Evolutionary conservation across 805 yeast species (phyloP), one percentile per base, ranked within the genome.

Genomic region (Saccharomycopsis vini): DNA sequence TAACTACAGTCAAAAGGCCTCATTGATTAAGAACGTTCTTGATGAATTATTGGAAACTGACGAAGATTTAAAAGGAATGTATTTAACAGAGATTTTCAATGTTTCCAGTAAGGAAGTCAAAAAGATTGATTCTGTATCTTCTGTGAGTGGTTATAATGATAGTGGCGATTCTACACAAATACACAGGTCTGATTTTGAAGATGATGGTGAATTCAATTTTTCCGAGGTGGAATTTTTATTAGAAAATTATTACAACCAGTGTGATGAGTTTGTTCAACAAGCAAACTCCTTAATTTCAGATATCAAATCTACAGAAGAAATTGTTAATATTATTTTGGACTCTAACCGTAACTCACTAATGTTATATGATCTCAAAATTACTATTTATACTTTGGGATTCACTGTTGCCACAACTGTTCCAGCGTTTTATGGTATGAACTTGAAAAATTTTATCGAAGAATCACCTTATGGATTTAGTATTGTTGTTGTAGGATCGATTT

Each of bases 341-440:
- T 82, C 97, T 1, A 90, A 92, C 61, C 74, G 99, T 61, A 92
- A 92, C 61, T 87, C 90, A 52, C 69, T 92, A 48, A 88, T 92
- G 96, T 60, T 88, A 23, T 66, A 92, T 32, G 95, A 95, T 3
- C 67, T 92, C 45, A 72, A 82, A 53, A 86, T 87, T 59, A 80
- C 92, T 40, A 78, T 87, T 21, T 92, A 95, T 0, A 69, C 94
- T 45, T 64, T 92, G 29, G 81, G 95, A 3, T 66, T 89, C 55
- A 95, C 95, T 2, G 74, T 80, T 13, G 81, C 92, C 1, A 66
- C 94, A 37, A 85, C 84, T 52, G 59, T 86, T 13, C 92, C 95
- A 2, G 82, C 96, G 0, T 66, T 87, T 9, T 92, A 89, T 61
- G 99, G 99, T 29, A 92, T 92, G 98, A 92, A 92, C 62, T 66